Evolutionary conservation across 768 basidiomycete species (phyloP), one percentile per base, ranked within the genome.

Genomic region (Xerocomus potaroensis): DNA sequence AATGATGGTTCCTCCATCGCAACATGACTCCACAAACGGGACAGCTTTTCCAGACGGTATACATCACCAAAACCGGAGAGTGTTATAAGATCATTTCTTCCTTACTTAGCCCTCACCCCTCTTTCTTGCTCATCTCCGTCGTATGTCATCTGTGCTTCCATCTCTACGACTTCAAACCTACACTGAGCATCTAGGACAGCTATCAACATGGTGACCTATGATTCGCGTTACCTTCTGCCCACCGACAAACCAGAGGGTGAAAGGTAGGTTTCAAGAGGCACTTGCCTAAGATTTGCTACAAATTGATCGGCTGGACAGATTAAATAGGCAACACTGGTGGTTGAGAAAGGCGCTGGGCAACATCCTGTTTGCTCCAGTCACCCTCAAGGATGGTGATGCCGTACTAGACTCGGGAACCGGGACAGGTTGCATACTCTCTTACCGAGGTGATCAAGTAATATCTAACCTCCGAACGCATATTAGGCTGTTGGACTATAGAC

Each of bases 391-490:
- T 7, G 43, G 34, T 19, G 43, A 43, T 35, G 33, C 33, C 6
- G 43, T 43, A 11, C 43, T 43, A 12, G 43, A 43, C 33, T 34
- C 34, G 19, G 43, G 43, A 18, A 43, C 43, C 5, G 43, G 43
- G 14, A 35, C 43, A 35, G 43, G 43, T 43, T 18, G 5, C 24
- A 26, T 27, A 27, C 10, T 27, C 26, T n/a, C 26, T 34, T 3
- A 12, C 26, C 3, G 18, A 7, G 2, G 11, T 35, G 11, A 8
- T 19, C 14, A 8, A 8, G 3, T 10, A 26, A 32, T 16, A 8
- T 11, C 2, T 34, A 5, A 21, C 2, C 14, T n/a, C 22, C 3
- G 41, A 10, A 27, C 15, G 27, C 21, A n/a, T 18, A 12, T 8
- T 18, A 41, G 39, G 39, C 27, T 41, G 39, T 19, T 41, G 39